These are phyloP conservation scores for Silene latifolia DNA, from an alignment of 148 eudicot genomes.

Conservation along the genomic window DNA sequence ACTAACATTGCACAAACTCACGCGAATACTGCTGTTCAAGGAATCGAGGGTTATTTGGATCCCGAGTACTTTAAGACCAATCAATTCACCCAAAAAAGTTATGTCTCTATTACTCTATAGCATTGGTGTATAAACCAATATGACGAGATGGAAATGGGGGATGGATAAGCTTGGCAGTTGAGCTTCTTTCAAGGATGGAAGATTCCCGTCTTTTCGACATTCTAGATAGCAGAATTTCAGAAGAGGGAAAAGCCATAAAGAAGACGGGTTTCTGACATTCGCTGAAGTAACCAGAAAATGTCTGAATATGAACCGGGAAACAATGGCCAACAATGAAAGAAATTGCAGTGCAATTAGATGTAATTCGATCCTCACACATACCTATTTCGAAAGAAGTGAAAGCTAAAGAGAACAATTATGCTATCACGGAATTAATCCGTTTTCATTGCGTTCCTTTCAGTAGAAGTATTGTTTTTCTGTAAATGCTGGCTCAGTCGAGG, in stretches of 20 bases:
- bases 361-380: constrained; percentile 17
- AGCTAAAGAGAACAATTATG: too few species aligned
- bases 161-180: constrained; percentile 17
- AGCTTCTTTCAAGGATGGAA: constrained; percentile 15
- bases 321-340: constrained; percentile 22
- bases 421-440: too few species aligned
- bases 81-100: constrained; percentile 16
- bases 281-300: constrained; percentile 14
- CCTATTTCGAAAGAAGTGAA: constrained; percentile 4
- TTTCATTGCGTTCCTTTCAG: too few species aligned
- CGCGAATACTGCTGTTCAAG: constrained; percentile 23
- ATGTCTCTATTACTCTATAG: constrained; percentile 25
- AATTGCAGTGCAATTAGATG: constrained; percentile 14
- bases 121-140: constrained; percentile 21
- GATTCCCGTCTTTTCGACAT: constrained; percentile 5
- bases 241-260: neutral
- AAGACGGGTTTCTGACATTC: neutral
- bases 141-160: neutral
- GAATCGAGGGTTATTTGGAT: constrained; percentile 25
- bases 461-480: too few species aligned
- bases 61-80: constrained; percentile 26
- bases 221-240: constrained; percentile 8
- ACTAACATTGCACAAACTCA: constrained; percentile 21
- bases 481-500: too few species aligned
- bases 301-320: constrained; percentile 13